Evolutionary conservation across 768 basidiomycete species (phyloP).

Genomic region (Mycena maculata): DNA sequence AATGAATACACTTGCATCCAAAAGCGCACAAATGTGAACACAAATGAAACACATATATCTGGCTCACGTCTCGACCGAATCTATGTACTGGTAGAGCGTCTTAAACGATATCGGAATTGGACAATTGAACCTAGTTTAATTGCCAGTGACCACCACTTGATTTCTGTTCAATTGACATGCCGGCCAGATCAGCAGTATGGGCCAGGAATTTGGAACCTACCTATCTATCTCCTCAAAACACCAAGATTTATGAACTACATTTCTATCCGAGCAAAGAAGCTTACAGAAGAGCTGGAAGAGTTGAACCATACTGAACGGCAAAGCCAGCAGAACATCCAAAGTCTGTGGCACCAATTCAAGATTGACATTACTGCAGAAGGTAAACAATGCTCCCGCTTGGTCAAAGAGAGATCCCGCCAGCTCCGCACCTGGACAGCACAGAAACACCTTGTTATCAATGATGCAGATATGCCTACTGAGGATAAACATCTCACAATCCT

Average conservation of each 20-base stretch:
- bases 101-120: constrained; percentile 2
- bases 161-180: constrained; percentile 2
- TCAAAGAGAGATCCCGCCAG: too few species aligned
- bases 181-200: not conserved
- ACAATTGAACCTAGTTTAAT: not conserved
- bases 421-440: not conserved
- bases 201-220: not conserved
- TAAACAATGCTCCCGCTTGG: too few species aligned
- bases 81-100: constrained; percentile 2
- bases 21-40: not conserved
- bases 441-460: not conserved
- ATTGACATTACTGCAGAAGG: too few species aligned
- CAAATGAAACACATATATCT: not conserved
- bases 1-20: constrained; percentile 17
- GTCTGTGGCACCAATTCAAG: too few species aligned
- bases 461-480: not conserved
- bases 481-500: not conserved
- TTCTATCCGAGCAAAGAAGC: not conserved
- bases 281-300: too few species aligned
- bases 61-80: constrained; percentile 14
- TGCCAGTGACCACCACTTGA: not conserved
- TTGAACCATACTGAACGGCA: too few species aligned
- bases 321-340: too few species aligned
- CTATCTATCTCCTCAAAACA: not conserved
- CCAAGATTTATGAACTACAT: not conserved